A percentile compares a stretch with the other conserved stretches of the same genome.
phyloP scores from a whole-genome alignment of 148 eudicot species.

The Vaccinium myrtillus region DNA sequence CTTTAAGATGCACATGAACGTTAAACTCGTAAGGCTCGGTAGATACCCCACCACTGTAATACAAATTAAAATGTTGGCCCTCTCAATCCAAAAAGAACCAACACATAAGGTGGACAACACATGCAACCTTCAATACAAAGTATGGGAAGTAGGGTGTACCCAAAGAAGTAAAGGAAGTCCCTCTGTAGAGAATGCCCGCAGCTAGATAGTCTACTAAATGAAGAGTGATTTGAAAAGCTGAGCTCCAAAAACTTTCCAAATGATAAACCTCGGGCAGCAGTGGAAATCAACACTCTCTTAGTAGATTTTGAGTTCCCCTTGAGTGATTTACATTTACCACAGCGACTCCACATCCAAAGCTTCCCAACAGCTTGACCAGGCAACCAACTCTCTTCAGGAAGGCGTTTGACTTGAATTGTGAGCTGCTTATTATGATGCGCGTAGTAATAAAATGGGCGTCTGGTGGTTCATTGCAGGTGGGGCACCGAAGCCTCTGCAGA shows the following conservation, averaged over 20 bases:
- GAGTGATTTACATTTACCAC: constrained; percentile 68
- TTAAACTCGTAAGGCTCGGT: neutral
- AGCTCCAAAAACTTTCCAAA: constrained; percentile 99
- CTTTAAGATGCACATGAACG: neutral
- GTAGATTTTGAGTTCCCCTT: constrained; percentile 56
- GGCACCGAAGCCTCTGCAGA: constrained; percentile 57
- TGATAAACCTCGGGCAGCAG: constrained; percentile 78
- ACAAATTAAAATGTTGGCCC: neutral
- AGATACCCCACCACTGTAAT: neutral
- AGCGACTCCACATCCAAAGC: constrained; percentile 99
- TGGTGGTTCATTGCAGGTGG: constrained; percentile 61
- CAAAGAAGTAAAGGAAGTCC: constrained; percentile 91
- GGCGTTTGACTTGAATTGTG: constrained; percentile 62
- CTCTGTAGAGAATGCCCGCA: constrained; percentile 90
- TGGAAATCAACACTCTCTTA: constrained; percentile 78
- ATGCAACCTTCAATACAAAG: neutral
- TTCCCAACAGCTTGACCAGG: constrained; percentile 76
- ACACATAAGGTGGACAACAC: neutral
- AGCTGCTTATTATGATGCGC: constrained; percentile 91
- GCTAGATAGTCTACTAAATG: constrained; percentile 51
- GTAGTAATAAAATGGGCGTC: constrained; percentile 78
- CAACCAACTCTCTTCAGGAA: constrained; percentile 38
- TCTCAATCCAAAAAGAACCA: neutral
- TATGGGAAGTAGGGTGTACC: constrained; percentile 41
- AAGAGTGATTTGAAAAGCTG: constrained; percentile 71